Evolutionary conservation across 2,329 filamentous ascomycete genomes (phyloP), one percentile per base, ranked within the genome.

Genomic region (Aureobasidium pullulans): DNA sequence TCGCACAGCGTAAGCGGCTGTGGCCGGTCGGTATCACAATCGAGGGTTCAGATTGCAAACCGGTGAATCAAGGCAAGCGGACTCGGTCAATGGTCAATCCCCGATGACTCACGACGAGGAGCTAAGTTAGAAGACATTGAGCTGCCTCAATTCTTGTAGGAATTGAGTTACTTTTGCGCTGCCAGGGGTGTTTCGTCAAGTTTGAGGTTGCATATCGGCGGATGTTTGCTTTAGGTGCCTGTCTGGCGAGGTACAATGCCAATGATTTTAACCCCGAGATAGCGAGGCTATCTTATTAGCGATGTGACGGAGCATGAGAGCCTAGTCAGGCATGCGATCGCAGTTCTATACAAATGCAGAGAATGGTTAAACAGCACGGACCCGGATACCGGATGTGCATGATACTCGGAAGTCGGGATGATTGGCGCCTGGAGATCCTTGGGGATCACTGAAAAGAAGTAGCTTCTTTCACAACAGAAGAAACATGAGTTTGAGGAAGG

Each of bases 281-380:
- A 23, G 23, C 23, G 23, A 23, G 23, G 23, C 23, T 4, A 23
- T 23, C 23, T 23, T 23, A 28, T 1, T n/a, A 13, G 10, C 28
- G 46, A 34, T 48, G 9, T 28, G 46, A 48, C 6, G 9, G 23
- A 23, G 23, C 23, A 23, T 23, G 23, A 23, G 23, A 23, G 23
- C 3, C 3, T 23, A 23, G 23, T 23, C 23, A 23, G 23, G 23
- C 23, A 23, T 23, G 23, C 23, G 6, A 13, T 16, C 7, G 39
- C 39, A 42, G 15, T 15, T n/a, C 11, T 15, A 42, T 42, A 42
- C 50, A n/a, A 43, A 34, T 34, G 36, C 32, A 43, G 50, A 42
- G 37, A 54, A 54, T 54, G 50, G 39, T 54, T 29, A 8, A 42
- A 28, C 29, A 54, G 50, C 39, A 54, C 50, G 39, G 50, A 31